phyloP scores from a whole-genome alignment of 805 yeast genomes.

The Yamadazyma kitorensis region DNA sequence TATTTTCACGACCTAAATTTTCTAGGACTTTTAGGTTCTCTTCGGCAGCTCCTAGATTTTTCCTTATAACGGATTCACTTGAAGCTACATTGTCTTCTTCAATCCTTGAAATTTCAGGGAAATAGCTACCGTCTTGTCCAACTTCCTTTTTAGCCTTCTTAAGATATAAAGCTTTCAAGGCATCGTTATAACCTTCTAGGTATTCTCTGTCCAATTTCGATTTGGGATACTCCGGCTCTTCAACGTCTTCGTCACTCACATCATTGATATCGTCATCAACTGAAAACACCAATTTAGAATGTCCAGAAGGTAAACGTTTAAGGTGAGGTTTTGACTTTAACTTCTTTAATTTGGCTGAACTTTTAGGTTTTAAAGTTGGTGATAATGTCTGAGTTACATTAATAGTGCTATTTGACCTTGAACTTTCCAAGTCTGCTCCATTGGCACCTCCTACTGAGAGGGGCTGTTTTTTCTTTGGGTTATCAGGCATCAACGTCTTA shows the following conservation, averaged over 20 bases:
- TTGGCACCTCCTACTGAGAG: not conserved
- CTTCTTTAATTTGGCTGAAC: conserved; percentile 12
- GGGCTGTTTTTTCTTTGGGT: not conserved
- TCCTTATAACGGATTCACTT: conserved; percentile 8
- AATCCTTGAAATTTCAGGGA: conserved; percentile 6
- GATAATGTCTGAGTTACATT: conserved; percentile 9
- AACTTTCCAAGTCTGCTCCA: conserved; percentile 1
- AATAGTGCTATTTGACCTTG: conserved; percentile 8
- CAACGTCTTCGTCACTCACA: conserved; percentile 48
- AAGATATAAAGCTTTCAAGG: conserved; percentile 43
- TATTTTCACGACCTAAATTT: conserved; percentile 13
- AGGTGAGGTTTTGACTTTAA: conserved; percentile 30
- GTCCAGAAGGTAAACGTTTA: conserved; percentile 21
- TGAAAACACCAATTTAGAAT: conserved; percentile 50
- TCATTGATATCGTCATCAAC: conserved; percentile 84
- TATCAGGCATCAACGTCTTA: conserved; percentile 1
- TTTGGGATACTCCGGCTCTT: conserved; percentile 32
- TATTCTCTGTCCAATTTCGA: conserved; percentile 37
- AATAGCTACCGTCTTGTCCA: conserved; percentile 6
- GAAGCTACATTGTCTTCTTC: conserved; percentile 9
- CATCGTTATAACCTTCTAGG: conserved; percentile 72
- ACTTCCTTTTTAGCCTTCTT: conserved; percentile 16
- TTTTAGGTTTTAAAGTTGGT: conserved; percentile 15
- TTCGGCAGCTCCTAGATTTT: conserved; percentile 21
- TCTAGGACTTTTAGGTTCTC: conserved; percentile 17